Evolutionary conservation across 192 early-diverging fungal species (phyloP), one percentile per base, ranked within the genome.

Genomic region (Coemansia umbellata): DNA sequence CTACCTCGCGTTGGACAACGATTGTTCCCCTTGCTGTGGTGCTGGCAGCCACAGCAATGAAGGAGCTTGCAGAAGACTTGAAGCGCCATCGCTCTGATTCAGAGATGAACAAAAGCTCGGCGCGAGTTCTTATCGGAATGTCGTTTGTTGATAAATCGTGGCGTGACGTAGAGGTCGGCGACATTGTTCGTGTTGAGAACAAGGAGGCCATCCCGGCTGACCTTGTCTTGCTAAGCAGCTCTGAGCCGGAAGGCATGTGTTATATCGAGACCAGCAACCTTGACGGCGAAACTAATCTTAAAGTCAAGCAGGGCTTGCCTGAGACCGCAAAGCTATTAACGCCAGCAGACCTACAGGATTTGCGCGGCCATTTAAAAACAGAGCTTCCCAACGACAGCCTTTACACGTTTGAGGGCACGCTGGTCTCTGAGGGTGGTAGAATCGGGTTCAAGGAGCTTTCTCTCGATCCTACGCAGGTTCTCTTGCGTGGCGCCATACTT

Each of bases 211-310:
- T 98, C 53, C 91, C 93, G 0, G 96, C 94, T 1, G 96, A 98
- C 74, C 62, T 98, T 55, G 78, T 97, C 19, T 58, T 98, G 21
- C 55, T 98, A 13, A 92, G 90, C 78, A 90, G 87, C 32, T 89
- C 85, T 11, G 96, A 97, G 63, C 96, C 94, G 13, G 94, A 98
- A 69, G 94, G 90, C 28, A 80, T 97, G 70, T 92, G 90, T 67
- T 98, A 98, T 58, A 94, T 98, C 50, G 96, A 98, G 71, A 98
- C 96, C 55, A 92, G 90, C 59, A 97, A 97, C 70, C 78, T 98
- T 43, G 96, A 98, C 63, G 96, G 96, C 45, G 96, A 98, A 73
- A 94, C 93, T 15, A 98, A 98, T 67, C 78, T 98, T 37, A 98
- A 98, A 66, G 92, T 98, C 51, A 93, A 94, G 57, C 96, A 98